A percentile compares a stretch with the other conserved stretches of the same genome.
Conservation (phyloP, 2,329 filamentous ascomycete genomes). For the Chaetomium sp. region DNA sequence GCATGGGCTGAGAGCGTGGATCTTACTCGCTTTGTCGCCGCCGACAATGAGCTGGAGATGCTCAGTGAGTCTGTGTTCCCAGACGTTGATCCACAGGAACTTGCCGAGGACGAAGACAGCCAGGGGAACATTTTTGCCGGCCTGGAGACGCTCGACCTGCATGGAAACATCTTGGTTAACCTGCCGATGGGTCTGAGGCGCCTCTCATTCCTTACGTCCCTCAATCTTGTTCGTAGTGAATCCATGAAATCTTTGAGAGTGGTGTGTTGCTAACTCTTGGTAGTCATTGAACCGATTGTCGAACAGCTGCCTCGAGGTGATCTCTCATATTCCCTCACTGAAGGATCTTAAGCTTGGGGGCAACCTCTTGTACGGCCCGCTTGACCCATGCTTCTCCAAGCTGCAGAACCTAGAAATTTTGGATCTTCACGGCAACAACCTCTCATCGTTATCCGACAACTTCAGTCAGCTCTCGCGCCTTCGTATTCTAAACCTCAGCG, state of each 20-base stretch:
- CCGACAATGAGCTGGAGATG: constrained; percentile 82
- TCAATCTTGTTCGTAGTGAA: constrained; percentile 73
- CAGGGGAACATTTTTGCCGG: constrained; percentile 78
- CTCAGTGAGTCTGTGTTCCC: constrained; percentile 79
- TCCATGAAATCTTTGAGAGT: background rate
- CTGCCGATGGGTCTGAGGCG: constrained; percentile 76
- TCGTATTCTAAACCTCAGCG: constrained; percentile 74
- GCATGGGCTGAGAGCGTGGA: constrained; percentile 94
- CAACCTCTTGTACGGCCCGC: constrained; percentile 70
- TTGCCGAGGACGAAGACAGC: constrained; percentile 66
- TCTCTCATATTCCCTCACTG: constrained; percentile 71
- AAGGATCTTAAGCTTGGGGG: constrained; percentile 80
- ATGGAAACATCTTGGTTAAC: constrained; percentile 74
- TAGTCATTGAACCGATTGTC: constrained; percentile 80
- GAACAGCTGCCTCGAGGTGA: constrained; percentile 69
- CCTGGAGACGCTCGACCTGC: constrained; percentile 79
- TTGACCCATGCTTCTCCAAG: constrained; percentile 64
- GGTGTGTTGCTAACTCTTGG: constrained; percentile 32
- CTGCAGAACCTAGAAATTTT: constrained; percentile 74
- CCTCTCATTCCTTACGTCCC: constrained; percentile 71
- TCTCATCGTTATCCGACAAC: constrained; percentile 69
- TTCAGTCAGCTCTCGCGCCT: constrained; percentile 69
- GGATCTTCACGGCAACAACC: constrained; percentile 78
- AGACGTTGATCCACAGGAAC: constrained; percentile 61
- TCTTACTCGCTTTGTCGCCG: constrained; percentile 78